Base-by-base conservation (phyloP, 257 asterid genomes). In the Capsicum rhomboideum region DNA sequence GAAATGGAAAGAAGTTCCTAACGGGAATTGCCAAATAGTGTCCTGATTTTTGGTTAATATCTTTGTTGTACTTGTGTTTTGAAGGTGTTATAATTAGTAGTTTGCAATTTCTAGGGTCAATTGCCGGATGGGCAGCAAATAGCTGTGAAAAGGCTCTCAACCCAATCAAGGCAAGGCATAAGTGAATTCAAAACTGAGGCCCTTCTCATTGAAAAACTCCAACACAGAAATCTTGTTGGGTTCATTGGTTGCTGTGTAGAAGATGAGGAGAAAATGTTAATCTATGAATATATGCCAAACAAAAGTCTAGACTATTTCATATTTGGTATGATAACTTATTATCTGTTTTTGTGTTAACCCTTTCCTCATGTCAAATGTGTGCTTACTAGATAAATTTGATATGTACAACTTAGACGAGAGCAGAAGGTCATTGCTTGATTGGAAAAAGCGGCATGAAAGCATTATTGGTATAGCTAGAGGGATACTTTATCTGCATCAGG, bases 141-240 rank as follows among this genome's bases (percentile, higher is more conserved):
- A 64, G 90, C 88, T 23, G 81, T 88, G 14, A 88, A 88, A 80
- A 85, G 85, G 55, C 83, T 88, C 37, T 85, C 88, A 37, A 81
- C 68, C 52, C 26, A 49, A 28, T 88, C 90, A 28, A 68, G 79
- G 17, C 88, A 88, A 75, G 88, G 90, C 23, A 44, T 80, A 7
- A 78, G 82, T 66, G 90, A 88, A 49, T 85, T 88, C 87, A 85
- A 86, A 66, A 88, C 84, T 58, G 90, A 88, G 82, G 90, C 82
- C 31, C 78, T 83, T 8, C 83, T 88, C 58, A 88, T 85, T 50
- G 86, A 88, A 54, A 85, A 66, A 55, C 83, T 88, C 12, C 90
- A 88, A 56, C 90, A 88, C 4, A 80, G 88, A 44, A 88, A 88
- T 66, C 90, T 88, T 67, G 88, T 85, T n/a, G 85, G 83, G 55